These are phyloP conservation scores for Hymenoscyphus occultus DNA, from an alignment of 2,329 filamentous ascomycete genomes.

Conservation along the genomic window DNA sequence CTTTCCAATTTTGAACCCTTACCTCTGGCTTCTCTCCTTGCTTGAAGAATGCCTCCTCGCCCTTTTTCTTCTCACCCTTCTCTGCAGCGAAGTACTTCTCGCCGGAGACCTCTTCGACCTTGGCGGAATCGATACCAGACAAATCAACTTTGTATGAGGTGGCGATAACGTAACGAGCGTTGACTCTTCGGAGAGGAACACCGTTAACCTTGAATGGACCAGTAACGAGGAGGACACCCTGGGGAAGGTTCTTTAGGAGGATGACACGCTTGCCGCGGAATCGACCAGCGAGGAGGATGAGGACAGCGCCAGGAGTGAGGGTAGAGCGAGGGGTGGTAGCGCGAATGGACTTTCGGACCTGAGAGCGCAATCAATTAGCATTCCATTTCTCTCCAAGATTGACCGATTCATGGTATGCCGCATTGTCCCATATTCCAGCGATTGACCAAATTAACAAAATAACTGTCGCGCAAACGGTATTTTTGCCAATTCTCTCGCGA, in stretches of 20 bases:
- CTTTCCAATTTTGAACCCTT: constrained; percentile 40
- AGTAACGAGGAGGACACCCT: constrained; percentile 98
- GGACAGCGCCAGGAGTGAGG: constrained; percentile 90
- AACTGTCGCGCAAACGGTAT: not conserved
- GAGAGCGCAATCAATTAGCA: constrained; percentile 33
- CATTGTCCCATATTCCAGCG: constrained; percentile 1
- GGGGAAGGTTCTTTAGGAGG: constrained; percentile 94
- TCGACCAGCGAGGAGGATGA: constrained; percentile 98
- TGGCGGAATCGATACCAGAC: constrained; percentile 81
- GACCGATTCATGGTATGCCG: constrained; percentile 5
- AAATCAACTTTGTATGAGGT: constrained; percentile 84
- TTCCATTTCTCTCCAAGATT: not conserved
- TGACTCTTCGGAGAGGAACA: constrained; percentile 92
- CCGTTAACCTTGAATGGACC: constrained; percentile 99
- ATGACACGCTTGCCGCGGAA: constrained; percentile 99
- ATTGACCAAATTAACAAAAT: not conserved
- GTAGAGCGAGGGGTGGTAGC: constrained; percentile 82
- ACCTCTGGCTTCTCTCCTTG: constrained; percentile 98
- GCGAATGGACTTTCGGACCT: constrained; percentile 94
- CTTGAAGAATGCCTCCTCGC: constrained; percentile 99
- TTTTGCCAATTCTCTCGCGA: constrained; percentile 13
- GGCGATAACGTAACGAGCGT: constrained; percentile 90
- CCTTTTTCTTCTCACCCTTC: constrained; percentile 91
- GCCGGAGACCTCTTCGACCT: constrained; percentile 72
- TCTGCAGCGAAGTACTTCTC: constrained; percentile 95